These are phyloP conservation scores for Candida corydali DNA, from an alignment of 805 yeast genomes.

Conservation along the genomic window DNA sequence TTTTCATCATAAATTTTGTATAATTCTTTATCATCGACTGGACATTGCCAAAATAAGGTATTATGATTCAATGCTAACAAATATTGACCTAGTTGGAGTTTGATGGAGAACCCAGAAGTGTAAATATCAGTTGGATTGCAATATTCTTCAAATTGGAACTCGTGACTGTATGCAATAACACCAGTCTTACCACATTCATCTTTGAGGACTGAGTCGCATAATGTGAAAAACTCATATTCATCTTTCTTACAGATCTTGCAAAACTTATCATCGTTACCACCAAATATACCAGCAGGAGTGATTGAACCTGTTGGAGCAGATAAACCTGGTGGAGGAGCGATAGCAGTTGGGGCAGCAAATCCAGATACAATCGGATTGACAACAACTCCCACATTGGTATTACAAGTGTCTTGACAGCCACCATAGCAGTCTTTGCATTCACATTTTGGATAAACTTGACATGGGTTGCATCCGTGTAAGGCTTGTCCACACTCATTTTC, in stretches of 20 bases:
- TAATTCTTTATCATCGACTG: slow-evolving; percentile 1
- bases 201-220: slow-evolving; percentile 47
- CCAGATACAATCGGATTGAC: background rate
- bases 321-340: background rate
- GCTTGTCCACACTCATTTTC: slow-evolving; percentile 4
- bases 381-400: background rate
- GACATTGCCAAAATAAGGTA: slow-evolving; percentile 9
- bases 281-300: background rate
- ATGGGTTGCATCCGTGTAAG: slow-evolving; percentile 1
- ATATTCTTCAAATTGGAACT: slow-evolving; percentile 4
- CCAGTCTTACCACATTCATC: slow-evolving; percentile 7
- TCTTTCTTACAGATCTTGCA: slow-evolving; percentile 3
- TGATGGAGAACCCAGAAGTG: slow-evolving; percentile 6
- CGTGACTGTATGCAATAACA: slow-evolving; percentile 6
- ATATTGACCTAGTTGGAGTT: slow-evolving; percentile 3
- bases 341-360: background rate
- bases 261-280: background rate
- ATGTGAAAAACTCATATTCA: slow-evolving; percentile 30
- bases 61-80: slow-evolving; percentile 7
- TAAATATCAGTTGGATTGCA: slow-evolving; percentile 2
- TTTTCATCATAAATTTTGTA: slow-evolving; percentile 7
- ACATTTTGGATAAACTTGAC: background rate
- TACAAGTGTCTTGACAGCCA: background rate
- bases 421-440: background rate
- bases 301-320: background rate